These are phyloP conservation scores for Vitis rotundifolia DNA, from an alignment of 164 flowering plant genomes.

Conservation along the genomic window DNA sequence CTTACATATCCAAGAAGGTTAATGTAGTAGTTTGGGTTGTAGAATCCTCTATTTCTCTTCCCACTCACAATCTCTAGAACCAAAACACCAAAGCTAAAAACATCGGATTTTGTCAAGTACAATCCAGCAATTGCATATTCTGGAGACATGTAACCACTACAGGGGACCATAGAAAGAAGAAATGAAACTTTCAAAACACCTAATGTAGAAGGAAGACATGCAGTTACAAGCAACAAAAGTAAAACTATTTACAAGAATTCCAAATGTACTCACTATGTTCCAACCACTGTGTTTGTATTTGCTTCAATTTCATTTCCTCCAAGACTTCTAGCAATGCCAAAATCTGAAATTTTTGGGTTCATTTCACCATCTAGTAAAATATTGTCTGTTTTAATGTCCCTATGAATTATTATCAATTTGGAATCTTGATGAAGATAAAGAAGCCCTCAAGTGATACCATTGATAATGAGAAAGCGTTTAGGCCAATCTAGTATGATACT, in stretches of 20 bases:
- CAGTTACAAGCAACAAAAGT: neutral
- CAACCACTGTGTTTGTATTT: too few relatives aligned
- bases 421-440: neutral
- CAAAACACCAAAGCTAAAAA: conserved; percentile 21
- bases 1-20: conserved; percentile 7
- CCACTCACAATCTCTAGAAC: too few relatives aligned
- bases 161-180: neutral
- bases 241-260: neutral
- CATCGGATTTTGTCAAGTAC: conserved; percentile 29
- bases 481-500: neutral
- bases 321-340: neutral
- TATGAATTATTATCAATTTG: neutral
- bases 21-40: conserved; percentile 9
- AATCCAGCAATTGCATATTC: neutral
- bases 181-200: too few relatives aligned
- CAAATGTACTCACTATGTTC: too few relatives aligned
- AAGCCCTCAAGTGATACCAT: neutral
- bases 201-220: neutral
- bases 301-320: neutral
- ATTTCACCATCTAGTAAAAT: neutral
- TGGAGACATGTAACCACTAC: too few relatives aligned
- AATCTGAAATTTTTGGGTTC: neutral
- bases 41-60: conserved; percentile 19
- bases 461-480: neutral
- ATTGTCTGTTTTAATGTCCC: neutral